A percentile compares a stretch with the other conserved stretches of the same genome.
Evolutionary conservation across 352 stramenopile genomes (phyloP).

Genomic region (Chrysophaeum taylorii): DNA sequence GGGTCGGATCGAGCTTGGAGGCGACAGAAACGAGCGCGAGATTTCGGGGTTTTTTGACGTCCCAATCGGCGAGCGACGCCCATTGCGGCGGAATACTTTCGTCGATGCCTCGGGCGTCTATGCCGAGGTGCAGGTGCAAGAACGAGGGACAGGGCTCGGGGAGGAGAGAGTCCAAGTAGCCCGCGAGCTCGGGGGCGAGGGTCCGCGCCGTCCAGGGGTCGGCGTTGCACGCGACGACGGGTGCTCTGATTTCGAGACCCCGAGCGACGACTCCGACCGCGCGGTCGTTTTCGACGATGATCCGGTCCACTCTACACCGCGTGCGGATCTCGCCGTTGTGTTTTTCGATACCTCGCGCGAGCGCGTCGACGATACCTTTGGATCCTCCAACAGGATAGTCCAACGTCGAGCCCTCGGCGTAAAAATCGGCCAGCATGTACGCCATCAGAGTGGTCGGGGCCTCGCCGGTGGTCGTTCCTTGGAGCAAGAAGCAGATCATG

Average conservation of each 20-base stretch:
- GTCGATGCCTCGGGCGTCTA: constrained; percentile 50
- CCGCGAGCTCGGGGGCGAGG: constrained; percentile 15
- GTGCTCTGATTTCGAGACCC: constrained; percentile 24
- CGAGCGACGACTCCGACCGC: constrained; percentile 39
- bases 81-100: constrained; percentile 44
- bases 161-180: not conserved
- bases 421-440: constrained; percentile 54
- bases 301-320: constrained; percentile 44
- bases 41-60: constrained; percentile 49
- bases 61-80: constrained; percentile 51
- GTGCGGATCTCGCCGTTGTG: constrained; percentile 29
- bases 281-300: constrained; percentile 43
- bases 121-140: constrained; percentile 63
- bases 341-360: constrained; percentile 46
- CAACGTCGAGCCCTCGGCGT: constrained; percentile 41
- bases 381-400: constrained; percentile 54
- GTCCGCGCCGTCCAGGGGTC: constrained; percentile 49
- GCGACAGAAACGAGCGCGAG: constrained; percentile 54
- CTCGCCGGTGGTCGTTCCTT: constrained; percentile 45
- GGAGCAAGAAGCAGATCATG: constrained; percentile 61
- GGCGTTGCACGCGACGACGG: constrained; percentile 56
- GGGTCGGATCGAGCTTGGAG: constrained; percentile 46
- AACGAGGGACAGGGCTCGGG: constrained; percentile 43
- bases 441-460: constrained; percentile 62
- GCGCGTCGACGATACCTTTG: constrained; percentile 41